Base-by-base conservation (phyloP, 2,329 filamentous ascomycete genomes). In the Hypoxylon sp. region DNA sequence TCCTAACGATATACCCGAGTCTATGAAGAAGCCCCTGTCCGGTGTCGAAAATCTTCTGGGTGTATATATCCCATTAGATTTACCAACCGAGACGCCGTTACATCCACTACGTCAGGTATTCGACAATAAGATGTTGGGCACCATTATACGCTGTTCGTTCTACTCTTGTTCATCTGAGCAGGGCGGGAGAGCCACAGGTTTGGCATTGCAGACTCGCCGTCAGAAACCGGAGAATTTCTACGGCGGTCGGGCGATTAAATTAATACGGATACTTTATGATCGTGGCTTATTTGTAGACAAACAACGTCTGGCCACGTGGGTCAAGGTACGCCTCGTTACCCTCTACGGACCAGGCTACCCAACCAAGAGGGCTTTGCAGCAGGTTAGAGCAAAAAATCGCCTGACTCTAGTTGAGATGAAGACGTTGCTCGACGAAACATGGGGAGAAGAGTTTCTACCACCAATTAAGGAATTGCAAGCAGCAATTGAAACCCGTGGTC, bases 91-190 rank as follows among this genome's bases (percentile, higher is more conserved):
- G 8, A 78, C 80, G 54, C 75, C 73, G 1, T 69, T 77, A 11
- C 84, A 87, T 60, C 84, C 84, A 1, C 58, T 86, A 6, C 78
- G 76, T 41, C 76, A 76, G 37, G 74, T 87, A 19, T 85, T 87
- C 64, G 73, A 78, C 43, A 51, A 64, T 10, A 71, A 70, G 24
- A 59, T 85, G 19, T 74, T 84, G 54, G 73, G 75, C 1, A 71
- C 72, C 2, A 76, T 85, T 15, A 64, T 84, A 7, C 75, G 81
- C 34, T 84, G 80, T 77, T 79, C 80, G 0, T 85, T 85, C 56
- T 75, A 80, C 58, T 71, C 76, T 51, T 76, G 73, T 11, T 54
- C 77, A 22, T 71, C 74, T 2, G 67, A 67, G 61, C 19, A 32
- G 19, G 22, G 30, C 55, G 47, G 24, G 1, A 53, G 10, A 55